A percentile compares a stretch with the other conserved stretches of the same genome.
Evolutionary conservation across 805 yeast genomes (phyloP).

Genomic region (Schizosaccharomyces osmophilus): DNA sequence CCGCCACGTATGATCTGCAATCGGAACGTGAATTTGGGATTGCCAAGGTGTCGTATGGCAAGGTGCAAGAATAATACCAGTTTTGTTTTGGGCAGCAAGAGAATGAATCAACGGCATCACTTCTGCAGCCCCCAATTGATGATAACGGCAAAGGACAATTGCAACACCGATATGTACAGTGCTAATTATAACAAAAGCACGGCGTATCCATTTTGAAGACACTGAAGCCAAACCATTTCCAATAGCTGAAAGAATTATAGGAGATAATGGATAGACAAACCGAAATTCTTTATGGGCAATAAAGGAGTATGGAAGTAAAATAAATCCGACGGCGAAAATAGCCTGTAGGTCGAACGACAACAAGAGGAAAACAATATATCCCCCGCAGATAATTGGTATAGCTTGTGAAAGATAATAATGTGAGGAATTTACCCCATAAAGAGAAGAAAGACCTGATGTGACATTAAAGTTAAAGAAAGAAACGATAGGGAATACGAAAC

Average conservation of each 20-base stretch:
- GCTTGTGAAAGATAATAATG: slow-evolving; percentile 69
- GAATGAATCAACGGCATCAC: slow-evolving; percentile 30
- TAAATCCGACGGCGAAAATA: background rate
- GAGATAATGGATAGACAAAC: slow-evolving; percentile 66
- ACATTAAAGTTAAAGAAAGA: slow-evolving; percentile 59
- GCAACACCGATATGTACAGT: slow-evolving; percentile 14
- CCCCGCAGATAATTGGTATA: slow-evolving; percentile 51
- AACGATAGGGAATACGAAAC: slow-evolving; percentile 25
- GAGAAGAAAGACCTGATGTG: slow-evolving; percentile 43
- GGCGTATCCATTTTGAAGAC: slow-evolving; percentile 7
- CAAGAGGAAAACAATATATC: slow-evolving; percentile 34
- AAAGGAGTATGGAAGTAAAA: slow-evolving; percentile 34
- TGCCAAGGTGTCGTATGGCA: slow-evolving; percentile 97
- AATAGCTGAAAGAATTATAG: slow-evolving; percentile 33
- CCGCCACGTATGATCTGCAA: slow-evolving; percentile 29
- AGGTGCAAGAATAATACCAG: slow-evolving; percentile 71
- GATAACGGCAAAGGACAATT: slow-evolving; percentile 32
- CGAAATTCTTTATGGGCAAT: slow-evolving; percentile 78
- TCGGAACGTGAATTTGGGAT: slow-evolving; percentile 44
- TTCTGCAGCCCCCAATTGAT: slow-evolving; percentile 69
- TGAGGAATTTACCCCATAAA: slow-evolving; percentile 70
- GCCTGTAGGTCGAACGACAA: slow-evolving; percentile 4
- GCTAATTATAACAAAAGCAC: slow-evolving; percentile 7
- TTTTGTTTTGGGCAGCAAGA: slow-evolving; percentile 16
- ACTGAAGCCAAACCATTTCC: slow-evolving; percentile 2